Evolutionary conservation across 371 early-diverging fungal species (phyloP), one percentile per base, ranked within the genome.

Genomic region (Mortierella polycephala): DNA sequence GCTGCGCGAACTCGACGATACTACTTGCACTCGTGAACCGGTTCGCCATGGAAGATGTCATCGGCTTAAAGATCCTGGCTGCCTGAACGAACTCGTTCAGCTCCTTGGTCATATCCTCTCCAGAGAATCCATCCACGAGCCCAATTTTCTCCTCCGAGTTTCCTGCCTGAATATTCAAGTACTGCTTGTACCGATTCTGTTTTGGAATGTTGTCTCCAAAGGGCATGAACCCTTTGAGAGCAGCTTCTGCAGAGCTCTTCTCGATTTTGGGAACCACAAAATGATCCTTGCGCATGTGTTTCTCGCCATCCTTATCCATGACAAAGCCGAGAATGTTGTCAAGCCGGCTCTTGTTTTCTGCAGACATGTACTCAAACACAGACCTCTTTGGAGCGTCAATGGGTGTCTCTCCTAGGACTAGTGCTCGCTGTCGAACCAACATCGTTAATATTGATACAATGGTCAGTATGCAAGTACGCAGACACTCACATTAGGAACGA

Each of bases 181-280:
- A 96, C 7, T 83, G 67, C 56, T 86, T 86, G 74, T 96, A 96
- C 14, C 96, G 84, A n/a, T 66, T 83, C 75, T 95, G 96, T 62
- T 96, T 96, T 14, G 83, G 83, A 11, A 83, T 74, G 62, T 91
- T 89, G 44, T 88, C 90, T 7, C 87, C 89, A 85, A 95, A 96
- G 5, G 96, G 96, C 81, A 95, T 93, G 73, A 92, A 96, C 5
- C 96, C 96, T 67, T 87, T 83, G 41, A 96, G 67, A 0, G 96
- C 96, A 5, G 89, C 87, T 57, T 84, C 54, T 0, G 96, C 96
- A 4, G 86, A 83, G 7, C 85, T 83, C 68, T 89, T 89, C 7
- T 90, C 84, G n/a, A 94, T 84, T 30, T 69, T 74, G 0, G 91
- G 88, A n/a, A 73, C 69, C 52, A 71, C 74, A 52, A 63, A 69